Evolutionary conservation across 1,139 yeast genomes (phyloP), one percentile per base, ranked within the genome.

Genomic region (Candida sanyaensis): DNA sequence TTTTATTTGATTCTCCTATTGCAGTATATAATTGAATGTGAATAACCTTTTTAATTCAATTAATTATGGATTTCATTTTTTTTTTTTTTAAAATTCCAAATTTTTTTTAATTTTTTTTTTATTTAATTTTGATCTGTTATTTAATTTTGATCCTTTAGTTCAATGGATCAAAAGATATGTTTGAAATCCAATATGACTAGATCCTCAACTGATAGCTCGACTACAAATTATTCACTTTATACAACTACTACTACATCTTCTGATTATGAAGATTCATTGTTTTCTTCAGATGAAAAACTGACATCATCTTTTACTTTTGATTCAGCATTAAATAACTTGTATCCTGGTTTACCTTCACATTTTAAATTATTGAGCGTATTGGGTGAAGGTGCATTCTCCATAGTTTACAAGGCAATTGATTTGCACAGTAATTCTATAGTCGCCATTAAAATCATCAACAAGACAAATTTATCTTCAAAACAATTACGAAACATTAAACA

Each of bases 341-440:
- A 58, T 40, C 63, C 65, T 3, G 61, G 63, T 37, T 53, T 66
- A 42, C 73, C 73, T 2, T 41, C 54, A 13, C 52, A 65, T 11
- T 68, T 57, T 46, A 53, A 59, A 42, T 48, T 68, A 12, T 48
- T 64, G 8, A 52, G 61, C 17, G 55, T 71, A 3, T 57, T 86
- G 10, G 92, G 92, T 1, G 93, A 88, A 63, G 98, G 98, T 12
- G 98, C 98, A 0, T 92, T 92, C 64, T 88, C 96, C 4, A 78
- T 82, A 24, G 98, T 92, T 5, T 91, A 84, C 67, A 82, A 82
- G 58, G 97, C 96, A 0, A 56, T 71, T 33, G 83, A 85, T 58
- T 51, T 63, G 5, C 11, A 29, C 2, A 43, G 27, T n/a, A 31
- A 45, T 28, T 52, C 55, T 34, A 37, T 49, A 12, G 92, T 91